Percentiles rank a stretch among this genome's conserved stretches.
Evolutionary conservation across 2,329 filamentous ascomycete genomes (phyloP).

Genomic region (Exutisphaerella laricina): DNA sequence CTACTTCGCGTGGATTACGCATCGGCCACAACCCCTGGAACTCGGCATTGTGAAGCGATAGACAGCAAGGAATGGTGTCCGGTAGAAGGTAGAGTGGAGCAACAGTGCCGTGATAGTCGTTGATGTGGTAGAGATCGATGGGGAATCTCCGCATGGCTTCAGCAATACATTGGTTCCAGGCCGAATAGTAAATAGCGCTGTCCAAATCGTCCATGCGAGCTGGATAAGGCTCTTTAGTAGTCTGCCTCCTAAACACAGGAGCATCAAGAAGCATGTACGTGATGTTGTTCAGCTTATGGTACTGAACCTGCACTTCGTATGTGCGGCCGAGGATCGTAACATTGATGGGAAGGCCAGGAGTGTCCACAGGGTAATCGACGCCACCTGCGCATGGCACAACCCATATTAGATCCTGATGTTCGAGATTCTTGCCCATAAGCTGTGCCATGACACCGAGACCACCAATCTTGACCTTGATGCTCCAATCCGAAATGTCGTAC

Average conservation of each 20-base stretch:
- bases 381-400: conserved; percentile 52
- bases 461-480: conserved; percentile 66
- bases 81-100: conserved; percentile 62
- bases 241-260: conserved; percentile 60
- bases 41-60: conserved; percentile 64
- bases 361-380: conserved; percentile 58
- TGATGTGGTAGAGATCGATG: conserved; percentile 61
- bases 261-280: conserved; percentile 64
- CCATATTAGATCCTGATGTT: conserved; percentile 60
- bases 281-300: conserved; percentile 59
- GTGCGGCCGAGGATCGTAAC: conserved; percentile 56
- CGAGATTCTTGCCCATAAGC: conserved; percentile 61
- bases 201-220: conserved; percentile 65
- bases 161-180: conserved; percentile 66
- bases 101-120: conserved; percentile 59
- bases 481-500: conserved; percentile 66
- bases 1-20: conserved; percentile 55
- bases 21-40: conserved; percentile 66
- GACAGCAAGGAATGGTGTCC: conserved; percentile 54
- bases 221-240: conserved; percentile 58
- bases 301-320: conserved; percentile 59
- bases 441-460: conserved; percentile 66
- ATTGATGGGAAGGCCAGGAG: conserved; percentile 55
- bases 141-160: conserved; percentile 58
- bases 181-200: conserved; percentile 62